A percentile compares a stretch with the other conserved stretches of the same genome.
phyloP scores from a whole-genome alignment of 2,329 filamentous ascomycete genomes.

The Aspergillus spinulosporus region DNA sequence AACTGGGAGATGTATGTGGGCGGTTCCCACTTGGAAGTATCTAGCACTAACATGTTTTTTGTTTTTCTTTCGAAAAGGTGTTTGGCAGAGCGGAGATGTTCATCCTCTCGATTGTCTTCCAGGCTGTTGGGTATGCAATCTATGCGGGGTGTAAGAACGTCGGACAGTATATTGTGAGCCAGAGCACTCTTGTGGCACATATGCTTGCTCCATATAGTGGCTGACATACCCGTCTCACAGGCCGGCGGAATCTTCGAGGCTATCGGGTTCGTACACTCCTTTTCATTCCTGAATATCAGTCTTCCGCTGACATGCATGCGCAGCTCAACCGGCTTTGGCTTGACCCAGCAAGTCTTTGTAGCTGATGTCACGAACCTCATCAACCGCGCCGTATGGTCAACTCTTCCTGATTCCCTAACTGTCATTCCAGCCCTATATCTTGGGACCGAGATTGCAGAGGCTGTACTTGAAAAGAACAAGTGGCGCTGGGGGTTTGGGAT shows the following conservation, averaged over 20 bases:
- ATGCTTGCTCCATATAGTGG: background rate
- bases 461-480: conserved; percentile 37
- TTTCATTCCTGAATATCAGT: background rate
- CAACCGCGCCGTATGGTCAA: conserved; percentile 61
- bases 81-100: conserved; percentile 64
- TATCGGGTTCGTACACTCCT: conserved; percentile 47
- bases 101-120: conserved; percentile 54
- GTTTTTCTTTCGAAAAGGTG: conserved; percentile 35
- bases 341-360: conserved; percentile 65
- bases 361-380: conserved; percentile 62
- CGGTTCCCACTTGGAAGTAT: background rate
- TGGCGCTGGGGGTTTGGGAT: conserved; percentile 49
- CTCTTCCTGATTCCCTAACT: conserved; percentile 60
- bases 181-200: background rate
- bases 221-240: conserved; percentile 34
- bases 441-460: conserved; percentile 48
- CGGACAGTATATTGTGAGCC: conserved; percentile 38
- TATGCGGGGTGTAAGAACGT: conserved; percentile 59
- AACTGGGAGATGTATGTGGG: conserved; percentile 24
- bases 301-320: background rate
- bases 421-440: conserved; percentile 52
- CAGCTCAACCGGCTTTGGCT: conserved; percentile 54
- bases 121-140: conserved; percentile 58
- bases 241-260: conserved; percentile 57
- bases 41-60: background rate